A percentile compares a stretch with the other conserved stretches of the same genome.
Evolutionary conservation across 768 basidiomycete genomes (phyloP).

Genomic region (Leccinum imitatum): DNA sequence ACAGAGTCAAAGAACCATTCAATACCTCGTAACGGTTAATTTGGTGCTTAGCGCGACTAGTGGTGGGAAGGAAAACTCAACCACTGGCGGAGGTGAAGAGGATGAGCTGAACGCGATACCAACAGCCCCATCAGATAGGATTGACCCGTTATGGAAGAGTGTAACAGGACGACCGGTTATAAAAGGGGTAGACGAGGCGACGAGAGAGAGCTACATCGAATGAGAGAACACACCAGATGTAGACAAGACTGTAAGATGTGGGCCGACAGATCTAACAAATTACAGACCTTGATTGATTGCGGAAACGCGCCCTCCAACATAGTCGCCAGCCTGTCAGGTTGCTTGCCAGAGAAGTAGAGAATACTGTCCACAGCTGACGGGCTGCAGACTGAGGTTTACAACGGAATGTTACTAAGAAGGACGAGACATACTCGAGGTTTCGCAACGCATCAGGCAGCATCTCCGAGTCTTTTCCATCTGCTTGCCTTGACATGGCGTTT

Average conservation of each 20-base stretch:
- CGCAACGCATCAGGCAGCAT: conserved; percentile 41
- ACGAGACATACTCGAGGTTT: conserved; percentile 26
- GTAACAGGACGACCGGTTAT: conserved; percentile 74
- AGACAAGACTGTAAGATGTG: conserved; percentile 1
- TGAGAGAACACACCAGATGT: neutral
- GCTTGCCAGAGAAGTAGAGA: conserved; percentile 56
- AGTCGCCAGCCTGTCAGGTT: conserved; percentile 55
- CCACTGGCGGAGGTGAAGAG: conserved; percentile 8
- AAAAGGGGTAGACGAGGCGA: conserved; percentile 77
- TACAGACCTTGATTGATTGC: conserved; percentile 48
- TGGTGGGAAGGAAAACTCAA: conserved; percentile 37
- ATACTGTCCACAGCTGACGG: conserved; percentile 29
- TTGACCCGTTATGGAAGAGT: conserved; percentile 54
- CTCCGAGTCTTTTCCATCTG: conserved; percentile 1
- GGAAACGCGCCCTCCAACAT: conserved; percentile 43
- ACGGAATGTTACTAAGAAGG: neutral
- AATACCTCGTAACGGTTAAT: conserved; percentile 57
- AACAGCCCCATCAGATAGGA: conserved; percentile 66
- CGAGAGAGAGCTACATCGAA: conserved; percentile 55
- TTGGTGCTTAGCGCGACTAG: conserved; percentile 42
- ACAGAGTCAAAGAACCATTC: neutral
- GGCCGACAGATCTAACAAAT: neutral
- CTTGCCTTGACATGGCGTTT: neutral
- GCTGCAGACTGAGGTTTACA: conserved; percentile 12
- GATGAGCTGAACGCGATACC: conserved; percentile 51